Conservation (phyloP, 169 alveolate species). For the Hepatocystis sp. region DNA sequence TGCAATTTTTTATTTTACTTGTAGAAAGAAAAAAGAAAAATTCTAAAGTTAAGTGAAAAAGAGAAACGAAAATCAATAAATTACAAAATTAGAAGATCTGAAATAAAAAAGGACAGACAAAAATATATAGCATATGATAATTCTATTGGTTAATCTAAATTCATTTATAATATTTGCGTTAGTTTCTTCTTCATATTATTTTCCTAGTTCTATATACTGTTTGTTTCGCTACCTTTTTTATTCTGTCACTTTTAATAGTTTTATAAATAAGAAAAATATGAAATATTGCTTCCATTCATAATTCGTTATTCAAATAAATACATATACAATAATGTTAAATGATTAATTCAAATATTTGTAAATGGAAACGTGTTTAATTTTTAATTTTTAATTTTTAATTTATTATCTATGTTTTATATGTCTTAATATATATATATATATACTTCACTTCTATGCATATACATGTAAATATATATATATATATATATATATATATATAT, state of each 20-base stretch:
- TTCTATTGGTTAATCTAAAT: slow-evolving; percentile 20
- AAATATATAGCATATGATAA: slow-evolving; percentile 24
- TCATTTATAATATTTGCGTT: slow-evolving; percentile 1
- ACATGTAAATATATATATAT: too few relatives aligned
- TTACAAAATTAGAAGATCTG: slow-evolving; percentile 81
- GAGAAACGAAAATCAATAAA: slow-evolving; percentile 79
- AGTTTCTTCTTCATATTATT: neutral
- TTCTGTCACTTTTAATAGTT: neutral
- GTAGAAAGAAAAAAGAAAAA: slow-evolving; percentile 81
- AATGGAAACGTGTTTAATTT: too few relatives aligned
- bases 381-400: too few relatives aligned
- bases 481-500: too few relatives aligned
- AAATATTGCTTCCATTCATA: too few relatives aligned
- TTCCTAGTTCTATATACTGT: neutral
- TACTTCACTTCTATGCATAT: too few relatives aligned
- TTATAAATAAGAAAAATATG: too few relatives aligned
- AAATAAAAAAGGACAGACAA: slow-evolving; percentile 80
- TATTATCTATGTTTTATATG: too few relatives aligned
- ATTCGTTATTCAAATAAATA: too few relatives aligned
- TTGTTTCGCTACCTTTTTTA: neutral
- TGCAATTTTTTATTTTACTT: slow-evolving; percentile 8
- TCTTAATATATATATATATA: too few relatives aligned
- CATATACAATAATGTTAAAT: too few relatives aligned
- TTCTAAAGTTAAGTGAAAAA: slow-evolving; percentile 79
- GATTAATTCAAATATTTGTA: too few relatives aligned